Evolutionary conservation across 139 green algal species (phyloP), one percentile per base, ranked within the genome.

Genomic region (Picochlorum sp.): DNA sequence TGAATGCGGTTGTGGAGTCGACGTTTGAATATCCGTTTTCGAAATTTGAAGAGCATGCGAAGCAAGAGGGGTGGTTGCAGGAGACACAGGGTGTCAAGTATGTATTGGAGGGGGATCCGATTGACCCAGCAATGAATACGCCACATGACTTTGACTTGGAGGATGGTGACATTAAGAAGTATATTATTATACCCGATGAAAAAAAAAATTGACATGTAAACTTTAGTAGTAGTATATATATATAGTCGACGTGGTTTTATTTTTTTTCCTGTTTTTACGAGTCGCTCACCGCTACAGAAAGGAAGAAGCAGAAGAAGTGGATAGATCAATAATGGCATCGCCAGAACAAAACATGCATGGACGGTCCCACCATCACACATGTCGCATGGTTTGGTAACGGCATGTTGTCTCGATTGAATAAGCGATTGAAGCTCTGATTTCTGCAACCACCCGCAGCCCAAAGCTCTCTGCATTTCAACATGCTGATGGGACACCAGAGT

Each of bases 381-480:
- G 6, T 41, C 34, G 34, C 34, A 41, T 11, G 34, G 8, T 41
- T 13, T 41, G 7, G 34, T 41, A 41, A 41, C 34, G 2, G 34
- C 7, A 13, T 41, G 6, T 24, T 26, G 18, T 10, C 47, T 54
- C 47, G 16, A 20, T 20, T 20, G 18, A 26, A 54, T 6, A 20
- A 54, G n/a, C 16, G 69, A 38, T 21, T 44, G 45, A 21, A 81
- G 65, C 45, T 86, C 63, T 20, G 62, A 56, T 61, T 62, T 81
- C 57, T 83, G 79, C 59, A 86, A 56, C 80, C 80, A 86, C 4
- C 80, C 80, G 68, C 62, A 16, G 80, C 79, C 75, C 79, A 86
- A 1, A 69, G 45, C 15, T 68, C 61, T 20, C 80, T 63, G 18
- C 84, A 78, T 41, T 72, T 79, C 10, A 86, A 45, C 44, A 80